phyloP scores from a whole-genome alignment of 2,329 filamentous ascomycete species.

The Aspergillus japonicus region DNA sequence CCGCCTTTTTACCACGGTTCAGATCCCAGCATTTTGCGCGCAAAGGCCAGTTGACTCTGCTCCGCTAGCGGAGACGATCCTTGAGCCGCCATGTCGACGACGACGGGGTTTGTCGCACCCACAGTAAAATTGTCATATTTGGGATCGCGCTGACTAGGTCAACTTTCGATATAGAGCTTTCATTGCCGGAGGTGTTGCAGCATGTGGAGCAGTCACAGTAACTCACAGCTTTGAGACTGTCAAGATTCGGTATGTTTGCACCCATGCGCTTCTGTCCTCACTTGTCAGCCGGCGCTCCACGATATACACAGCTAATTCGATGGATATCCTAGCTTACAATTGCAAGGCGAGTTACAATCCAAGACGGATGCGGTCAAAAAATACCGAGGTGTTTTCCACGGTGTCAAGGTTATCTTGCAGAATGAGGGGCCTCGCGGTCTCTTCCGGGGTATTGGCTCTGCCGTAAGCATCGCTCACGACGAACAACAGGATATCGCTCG shows the following conservation, averaged over 20 bases:
- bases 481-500: not conserved
- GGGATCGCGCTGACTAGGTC: slow-evolving; percentile 2
- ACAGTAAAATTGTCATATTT: not conserved
- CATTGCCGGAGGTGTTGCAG: slow-evolving; percentile 92
- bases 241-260: slow-evolving; percentile 76
- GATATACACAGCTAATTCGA: not conserved
- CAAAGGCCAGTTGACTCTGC: slow-evolving; percentile 1
- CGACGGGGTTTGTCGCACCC: slow-evolving; percentile 43
- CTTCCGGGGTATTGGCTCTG: slow-evolving; percentile 84
- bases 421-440: slow-evolving; percentile 86
- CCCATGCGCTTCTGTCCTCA: not conserved
- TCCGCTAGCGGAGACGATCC: slow-evolving; percentile 19
- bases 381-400: slow-evolving; percentile 90
- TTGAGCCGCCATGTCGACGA: slow-evolving; percentile 52
- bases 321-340: slow-evolving; percentile 68
- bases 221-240: slow-evolving; percentile 98
- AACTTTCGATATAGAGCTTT: slow-evolving; percentile 64
- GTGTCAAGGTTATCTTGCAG: slow-evolving; percentile 80
- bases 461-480: slow-evolving; percentile 48
- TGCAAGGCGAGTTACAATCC: slow-evolving; percentile 90
- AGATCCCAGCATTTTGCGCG: not conserved
- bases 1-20: not conserved
- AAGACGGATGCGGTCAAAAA: slow-evolving; percentile 81
- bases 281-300: not conserved
- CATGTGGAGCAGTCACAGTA: slow-evolving; percentile 94